Evolutionary conservation across 2,329 filamentous ascomycete genomes (phyloP), one percentile per base, ranked within the genome.

Genomic region (Sporothrix luriei): DNA sequence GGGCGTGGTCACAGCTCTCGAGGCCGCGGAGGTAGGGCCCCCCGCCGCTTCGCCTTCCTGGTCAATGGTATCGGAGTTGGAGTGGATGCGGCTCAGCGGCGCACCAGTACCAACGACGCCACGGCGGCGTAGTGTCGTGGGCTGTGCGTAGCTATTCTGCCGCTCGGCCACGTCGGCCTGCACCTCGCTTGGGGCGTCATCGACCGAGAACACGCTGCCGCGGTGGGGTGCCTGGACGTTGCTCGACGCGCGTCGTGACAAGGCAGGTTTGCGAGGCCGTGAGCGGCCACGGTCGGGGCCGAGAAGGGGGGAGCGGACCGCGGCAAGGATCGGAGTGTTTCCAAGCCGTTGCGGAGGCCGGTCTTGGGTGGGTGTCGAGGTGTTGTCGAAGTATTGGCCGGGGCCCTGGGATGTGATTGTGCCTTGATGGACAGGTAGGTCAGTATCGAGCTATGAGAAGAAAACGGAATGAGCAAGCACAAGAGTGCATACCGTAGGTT

Each of bases 131-230:
- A 71, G 54, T 4, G 68, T 68, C 1, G 66, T 38, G 78, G 77
- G 67, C 38, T 38, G 54, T 11, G 54, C 64, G n/a, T 73, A 68
- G 33, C 29, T 38, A 73, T 82, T 79, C 70, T 86, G 82, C 73
- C 84, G 82, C 71, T 78, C 82, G 57, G 80, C 80, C 72, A 85
- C 80, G 75, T 93, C 91, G 72, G 87, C 87, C 76, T 92, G 89
- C 24, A 97, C 88, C 79, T 97, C 94, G 73, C 88, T 85, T 29
- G 89, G 83, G 76, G 93, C 93, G 78, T 98, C 94, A 77, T 98
- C 94, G 62, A 92, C 92, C 0, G 94, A 97, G 80, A 97, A 98
- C 71, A 94, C 85, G 72, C 91, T 91, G 40, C 94, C 92, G 68
- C 92, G 90, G 77, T 94, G 88, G 2, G 93, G 93, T 52, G 88